A percentile compares a stretch with the other conserved stretches of the same genome.
These are phyloP conservation scores for Ophiocordyceps camponoti-floridani DNA, from an alignment of 2,329 filamentous ascomycete species.

Conservation along the genomic window DNA sequence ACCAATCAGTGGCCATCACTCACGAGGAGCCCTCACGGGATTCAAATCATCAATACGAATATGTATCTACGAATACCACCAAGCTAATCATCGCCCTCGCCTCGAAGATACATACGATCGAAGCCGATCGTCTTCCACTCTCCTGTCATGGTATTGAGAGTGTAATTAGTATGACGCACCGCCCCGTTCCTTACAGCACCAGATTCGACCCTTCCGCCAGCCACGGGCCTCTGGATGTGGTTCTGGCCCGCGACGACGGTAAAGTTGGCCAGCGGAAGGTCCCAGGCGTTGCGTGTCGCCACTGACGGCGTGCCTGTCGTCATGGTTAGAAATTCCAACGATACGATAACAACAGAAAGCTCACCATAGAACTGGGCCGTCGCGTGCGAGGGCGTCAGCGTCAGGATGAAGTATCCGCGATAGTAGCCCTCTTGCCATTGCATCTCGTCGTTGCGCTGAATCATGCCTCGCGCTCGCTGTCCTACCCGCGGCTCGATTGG, in stretches of 20 bases:
- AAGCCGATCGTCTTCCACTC: slow-evolving; percentile 9
- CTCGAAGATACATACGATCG: slow-evolving; percentile 7
- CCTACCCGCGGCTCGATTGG: slow-evolving; percentile 34
- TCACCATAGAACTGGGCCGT: slow-evolving; percentile 48
- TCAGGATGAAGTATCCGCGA: slow-evolving; percentile 53
- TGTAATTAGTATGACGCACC: slow-evolving; percentile 29
- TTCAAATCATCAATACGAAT: too few species aligned
- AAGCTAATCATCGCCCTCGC: neutral
- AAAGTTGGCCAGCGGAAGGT: slow-evolving; percentile 53
- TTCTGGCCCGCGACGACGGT: slow-evolving; percentile 46
- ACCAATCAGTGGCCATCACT: too few species aligned
- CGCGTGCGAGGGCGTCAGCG: slow-evolving; percentile 35
- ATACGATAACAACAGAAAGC: neutral
- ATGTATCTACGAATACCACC: too few species aligned
- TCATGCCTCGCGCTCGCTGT: slow-evolving; percentile 25
- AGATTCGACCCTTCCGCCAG: slow-evolving; percentile 26
- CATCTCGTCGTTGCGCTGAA: slow-evolving; percentile 38
- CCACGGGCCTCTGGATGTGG: slow-evolving; percentile 25
- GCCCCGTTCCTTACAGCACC: slow-evolving; percentile 34
- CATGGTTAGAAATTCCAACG: neutral
- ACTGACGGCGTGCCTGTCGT: slow-evolving; percentile 30
- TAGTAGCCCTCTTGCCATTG: slow-evolving; percentile 62
- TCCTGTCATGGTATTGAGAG: slow-evolving; percentile 16
- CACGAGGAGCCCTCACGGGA: neutral
- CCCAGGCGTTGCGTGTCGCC: slow-evolving; percentile 38